Conservation (phyloP, 2,329 filamentous ascomycete genomes). For the Aspergillus novofumigatus region DNA sequence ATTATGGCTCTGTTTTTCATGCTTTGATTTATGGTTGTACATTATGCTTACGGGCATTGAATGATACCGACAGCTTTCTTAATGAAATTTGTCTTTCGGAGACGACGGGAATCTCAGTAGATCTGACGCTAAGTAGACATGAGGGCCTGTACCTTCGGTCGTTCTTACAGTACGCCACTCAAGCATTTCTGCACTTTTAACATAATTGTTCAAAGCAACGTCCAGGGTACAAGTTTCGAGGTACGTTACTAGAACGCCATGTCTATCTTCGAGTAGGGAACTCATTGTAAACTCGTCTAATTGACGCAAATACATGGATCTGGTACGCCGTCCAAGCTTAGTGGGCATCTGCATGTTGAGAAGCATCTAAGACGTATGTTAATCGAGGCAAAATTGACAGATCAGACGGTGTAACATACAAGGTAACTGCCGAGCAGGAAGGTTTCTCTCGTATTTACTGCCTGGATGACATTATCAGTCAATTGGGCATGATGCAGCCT, state of each 20-base stretch:
- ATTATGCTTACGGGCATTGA: conserved; percentile 57
- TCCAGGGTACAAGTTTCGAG: not conserved
- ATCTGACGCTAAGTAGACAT: not conserved
- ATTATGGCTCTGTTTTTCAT: conserved; percentile 50
- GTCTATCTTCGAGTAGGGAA: not conserved
- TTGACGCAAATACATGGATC: conserved; percentile 1
- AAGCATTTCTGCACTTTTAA: not conserved
- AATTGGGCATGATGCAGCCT: not conserved
- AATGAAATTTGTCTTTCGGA: conserved; percentile 26
- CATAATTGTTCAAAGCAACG: not conserved
- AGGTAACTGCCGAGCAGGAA: conserved; percentile 73
- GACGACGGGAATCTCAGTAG: conserved; percentile 10
- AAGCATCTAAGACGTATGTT: conserved; percentile 11
- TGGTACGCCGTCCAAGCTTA: conserved; percentile 17
- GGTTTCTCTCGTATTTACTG: conserved; percentile 93
- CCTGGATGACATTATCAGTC: conserved; percentile 49
- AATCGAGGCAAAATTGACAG: conserved; percentile 1
- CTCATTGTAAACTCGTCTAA: not conserved
- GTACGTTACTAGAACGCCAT: not conserved
- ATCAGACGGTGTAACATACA: conserved; percentile 55
- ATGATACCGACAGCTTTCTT: conserved; percentile 39
- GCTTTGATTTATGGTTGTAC: conserved; percentile 52
- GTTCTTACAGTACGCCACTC: not conserved
- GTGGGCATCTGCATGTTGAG: conserved; percentile 1
- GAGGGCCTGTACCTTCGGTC: not conserved